Evolutionary conservation across 306 rosid species (phyloP).

Genomic region (Lathyrus tuberosus): DNA sequence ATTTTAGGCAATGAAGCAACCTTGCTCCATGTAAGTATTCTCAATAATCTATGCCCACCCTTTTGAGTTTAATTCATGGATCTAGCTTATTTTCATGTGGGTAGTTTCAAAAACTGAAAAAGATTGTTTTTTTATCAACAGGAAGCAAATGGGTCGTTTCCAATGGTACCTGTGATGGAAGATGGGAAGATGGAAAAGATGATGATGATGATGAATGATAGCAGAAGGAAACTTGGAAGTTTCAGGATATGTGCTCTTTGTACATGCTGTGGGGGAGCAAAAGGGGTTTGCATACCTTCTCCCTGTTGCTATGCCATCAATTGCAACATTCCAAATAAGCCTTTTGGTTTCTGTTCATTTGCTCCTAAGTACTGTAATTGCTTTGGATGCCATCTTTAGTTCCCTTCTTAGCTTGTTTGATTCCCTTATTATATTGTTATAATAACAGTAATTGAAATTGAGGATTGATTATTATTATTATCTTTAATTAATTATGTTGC

Average conservation of each 20-base stretch:
- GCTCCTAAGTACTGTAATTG: conserved; percentile 98
- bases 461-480: conserved; percentile 41
- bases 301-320: conserved; percentile 99
- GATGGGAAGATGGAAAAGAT: conserved; percentile 59
- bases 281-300: conserved; percentile 90
- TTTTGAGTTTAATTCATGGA: conserved; percentile 34
- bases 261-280: conserved; percentile 97
- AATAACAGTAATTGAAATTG: conserved; percentile 42
- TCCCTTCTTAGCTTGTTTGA: conserved; percentile 27
- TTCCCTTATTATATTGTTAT: conserved; percentile 31
- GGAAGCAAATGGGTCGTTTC: conserved; percentile 71
- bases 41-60: not conserved
- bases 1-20: conserved; percentile 58
- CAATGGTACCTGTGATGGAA: conserved; percentile 70
- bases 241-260: conserved; percentile 93
- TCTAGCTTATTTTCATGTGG: conserved; percentile 39
- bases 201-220: conserved; percentile 75
- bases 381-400: conserved; percentile 89
- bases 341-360: conserved; percentile 98
- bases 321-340: conserved; percentile 96
- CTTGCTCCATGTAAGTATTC: conserved; percentile 59
- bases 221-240: conserved; percentile 81
- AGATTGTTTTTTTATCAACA: conserved; percentile 47
- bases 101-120: conserved; percentile 41
- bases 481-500: conserved; percentile 48